Percentiles rank a stretch among this genome's conserved stretches.
Evolutionary conservation across 2,329 filamentous ascomycete genomes (phyloP).

Genomic region (Microsporum audouinii): DNA sequence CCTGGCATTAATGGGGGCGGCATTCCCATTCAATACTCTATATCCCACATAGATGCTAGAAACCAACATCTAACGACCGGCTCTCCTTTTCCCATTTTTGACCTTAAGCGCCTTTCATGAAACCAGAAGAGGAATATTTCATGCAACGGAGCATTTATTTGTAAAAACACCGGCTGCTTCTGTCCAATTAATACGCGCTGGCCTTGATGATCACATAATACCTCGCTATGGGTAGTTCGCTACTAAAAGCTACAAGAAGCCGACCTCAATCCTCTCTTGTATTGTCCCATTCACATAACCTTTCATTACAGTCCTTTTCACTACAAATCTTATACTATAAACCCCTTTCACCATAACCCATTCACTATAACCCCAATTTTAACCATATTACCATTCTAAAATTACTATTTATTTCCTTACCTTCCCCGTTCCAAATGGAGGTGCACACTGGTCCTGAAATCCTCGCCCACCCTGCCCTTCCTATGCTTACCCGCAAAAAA

Average conservation of each 20-base stretch:
- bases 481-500: neutral
- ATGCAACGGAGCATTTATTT: neutral
- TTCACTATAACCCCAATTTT: too few species aligned
- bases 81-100: neutral
- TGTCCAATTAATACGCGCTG: neutral
- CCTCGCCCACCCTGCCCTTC: neutral
- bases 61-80: neutral
- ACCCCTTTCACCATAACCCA: too few species aligned
- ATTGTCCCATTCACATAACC: too few species aligned
- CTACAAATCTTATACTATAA: too few species aligned
- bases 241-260: neutral
- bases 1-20: neutral
- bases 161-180: neutral
- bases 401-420: too few species aligned
- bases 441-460: neutral
- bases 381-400: neutral
- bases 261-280: neutral
- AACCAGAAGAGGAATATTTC: neutral
- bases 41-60: neutral
- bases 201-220: neutral
- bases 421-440: neutral
- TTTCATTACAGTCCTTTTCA: too few species aligned
- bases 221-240: neutral
- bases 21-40: neutral
- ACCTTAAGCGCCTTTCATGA: neutral